Percentiles rank a stretch among this genome's conserved stretches.
phyloP scores from a whole-genome alignment of 768 basidiomycete species.

The Hydnomerulius pinastri region DNA sequence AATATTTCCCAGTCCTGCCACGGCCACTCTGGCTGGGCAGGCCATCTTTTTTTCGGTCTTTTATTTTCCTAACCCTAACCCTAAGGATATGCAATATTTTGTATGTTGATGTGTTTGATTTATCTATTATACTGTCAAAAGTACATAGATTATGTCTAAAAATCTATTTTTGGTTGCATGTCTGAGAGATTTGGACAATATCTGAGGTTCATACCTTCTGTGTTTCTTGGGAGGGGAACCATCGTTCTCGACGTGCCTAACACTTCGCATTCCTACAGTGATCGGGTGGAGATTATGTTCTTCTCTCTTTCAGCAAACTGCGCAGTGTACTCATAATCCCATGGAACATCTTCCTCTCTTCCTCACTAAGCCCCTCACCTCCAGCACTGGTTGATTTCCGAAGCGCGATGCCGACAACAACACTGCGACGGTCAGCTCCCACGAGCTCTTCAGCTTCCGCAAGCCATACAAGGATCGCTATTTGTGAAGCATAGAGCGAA shows the following conservation, averaged over 20 bases:
- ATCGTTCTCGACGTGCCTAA: no score
- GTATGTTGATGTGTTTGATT: no score
- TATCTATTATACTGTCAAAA: no score
- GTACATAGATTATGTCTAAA: not conserved
- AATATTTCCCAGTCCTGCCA: slow-evolving; percentile 74
- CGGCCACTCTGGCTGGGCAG: slow-evolving; percentile 54
- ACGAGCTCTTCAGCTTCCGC: slow-evolving; percentile 42
- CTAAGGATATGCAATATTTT: slow-evolving; percentile 3
- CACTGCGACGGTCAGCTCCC: slow-evolving; percentile 50
- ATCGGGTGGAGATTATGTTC: not conserved
- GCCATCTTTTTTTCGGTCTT: slow-evolving; percentile 35
- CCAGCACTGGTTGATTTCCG: slow-evolving; percentile 34
- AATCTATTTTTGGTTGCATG: not conserved
- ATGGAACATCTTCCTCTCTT: slow-evolving; percentile 48
- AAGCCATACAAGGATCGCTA: slow-evolving; percentile 82
- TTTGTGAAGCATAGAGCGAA: slow-evolving; percentile 82
- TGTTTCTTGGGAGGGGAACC: no score
- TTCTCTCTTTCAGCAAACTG: slow-evolving; percentile 29
- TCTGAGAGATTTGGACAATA: no score
- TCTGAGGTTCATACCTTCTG: no score
- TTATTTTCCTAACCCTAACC: slow-evolving; percentile 29
- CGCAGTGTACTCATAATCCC: slow-evolving; percentile 52
- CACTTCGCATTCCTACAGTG: no score
- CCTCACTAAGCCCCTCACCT: slow-evolving; percentile 31
- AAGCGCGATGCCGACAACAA: slow-evolving; percentile 79